A percentile compares a stretch with the other conserved stretches of the same genome.
Conservation (phyloP, 2,329 filamentous ascomycete species). For the Nigrograna mackinnonii region DNA sequence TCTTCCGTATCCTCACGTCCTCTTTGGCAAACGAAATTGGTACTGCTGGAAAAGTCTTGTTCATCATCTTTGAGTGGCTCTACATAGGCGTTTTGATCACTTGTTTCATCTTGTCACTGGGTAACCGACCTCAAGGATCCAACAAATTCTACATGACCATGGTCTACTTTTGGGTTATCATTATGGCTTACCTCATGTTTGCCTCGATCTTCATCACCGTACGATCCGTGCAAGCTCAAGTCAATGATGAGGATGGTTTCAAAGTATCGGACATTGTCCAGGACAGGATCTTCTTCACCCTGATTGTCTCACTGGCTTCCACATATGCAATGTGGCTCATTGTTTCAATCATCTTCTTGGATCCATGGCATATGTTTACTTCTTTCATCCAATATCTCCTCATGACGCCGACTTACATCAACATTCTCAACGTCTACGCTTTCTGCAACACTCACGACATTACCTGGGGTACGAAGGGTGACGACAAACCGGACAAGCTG, state of each 20-base stretch:
- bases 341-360: constrained; percentile 90
- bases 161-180: constrained; percentile 97
- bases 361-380: constrained; percentile 99
- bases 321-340: constrained; percentile 94
- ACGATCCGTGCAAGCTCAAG: constrained; percentile 75
- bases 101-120: constrained; percentile 92
- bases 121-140: constrained; percentile 92
- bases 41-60: constrained; percentile 75
- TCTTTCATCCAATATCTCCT: constrained; percentile 90
- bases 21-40: constrained; percentile 82
- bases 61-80: constrained; percentile 92
- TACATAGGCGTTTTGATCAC: constrained; percentile 91
- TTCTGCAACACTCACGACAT: constrained; percentile 99
- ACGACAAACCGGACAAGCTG: constrained; percentile 91
- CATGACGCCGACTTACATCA: constrained; percentile 94
- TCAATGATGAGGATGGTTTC: constrained; percentile 66
- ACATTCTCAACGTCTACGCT: constrained; percentile 97
- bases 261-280: constrained; percentile 74
- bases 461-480: constrained; percentile 97
- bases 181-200: constrained; percentile 93
- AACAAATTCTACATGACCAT: constrained; percentile 94
- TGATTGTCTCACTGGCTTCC: constrained; percentile 89
- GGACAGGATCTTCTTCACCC: constrained; percentile 87
- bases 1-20: constrained; percentile 93
- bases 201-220: constrained; percentile 95